These are phyloP conservation scores for Hypoxylon sp. DNA, from an alignment of 2,329 filamentous ascomycete genomes.

Conservation along the genomic window DNA sequence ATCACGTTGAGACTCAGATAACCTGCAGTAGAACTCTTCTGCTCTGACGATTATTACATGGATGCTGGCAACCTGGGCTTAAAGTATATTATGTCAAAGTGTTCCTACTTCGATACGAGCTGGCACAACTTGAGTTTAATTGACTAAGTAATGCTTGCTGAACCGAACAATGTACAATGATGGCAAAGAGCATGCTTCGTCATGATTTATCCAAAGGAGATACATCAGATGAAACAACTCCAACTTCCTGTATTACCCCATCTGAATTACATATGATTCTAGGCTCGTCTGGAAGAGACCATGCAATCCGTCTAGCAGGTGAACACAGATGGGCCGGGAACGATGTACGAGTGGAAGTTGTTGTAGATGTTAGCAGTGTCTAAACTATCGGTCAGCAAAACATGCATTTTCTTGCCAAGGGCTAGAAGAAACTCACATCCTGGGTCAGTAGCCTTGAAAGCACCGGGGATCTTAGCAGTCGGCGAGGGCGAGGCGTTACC, in stretches of 20 bases:
- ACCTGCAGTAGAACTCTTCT: not conserved
- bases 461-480: slow-evolving; percentile 58
- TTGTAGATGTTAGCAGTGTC: slow-evolving; percentile 51
- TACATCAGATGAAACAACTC: slow-evolving; percentile 20
- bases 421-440: slow-evolving; percentile 50
- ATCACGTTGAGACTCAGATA: not conserved
- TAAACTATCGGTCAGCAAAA: slow-evolving; percentile 8
- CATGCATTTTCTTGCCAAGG: not conserved
- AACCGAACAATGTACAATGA: slow-evolving; percentile 9
- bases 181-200: slow-evolving; percentile 15
- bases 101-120: not conserved
- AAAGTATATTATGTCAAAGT: not conserved
- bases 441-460: slow-evolving; percentile 59
- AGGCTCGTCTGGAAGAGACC: not conserved
- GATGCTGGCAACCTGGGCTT: not conserved
- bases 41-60: not conserved
- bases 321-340: slow-evolving; percentile 49
- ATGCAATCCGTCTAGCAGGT: slow-evolving; percentile 38
- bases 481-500: slow-evolving; percentile 53
- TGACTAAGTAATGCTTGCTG: slow-evolving; percentile 5
- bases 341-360: slow-evolving; percentile 49
- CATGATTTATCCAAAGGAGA: slow-evolving; percentile 12
- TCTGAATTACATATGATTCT: too few relatives aligned
- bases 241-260: not conserved
- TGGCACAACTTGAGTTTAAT: not conserved